Evolutionary conservation across 202 grass and related monocot species (phyloP).

Genomic region (Sporobolus alterniflorus): DNA sequence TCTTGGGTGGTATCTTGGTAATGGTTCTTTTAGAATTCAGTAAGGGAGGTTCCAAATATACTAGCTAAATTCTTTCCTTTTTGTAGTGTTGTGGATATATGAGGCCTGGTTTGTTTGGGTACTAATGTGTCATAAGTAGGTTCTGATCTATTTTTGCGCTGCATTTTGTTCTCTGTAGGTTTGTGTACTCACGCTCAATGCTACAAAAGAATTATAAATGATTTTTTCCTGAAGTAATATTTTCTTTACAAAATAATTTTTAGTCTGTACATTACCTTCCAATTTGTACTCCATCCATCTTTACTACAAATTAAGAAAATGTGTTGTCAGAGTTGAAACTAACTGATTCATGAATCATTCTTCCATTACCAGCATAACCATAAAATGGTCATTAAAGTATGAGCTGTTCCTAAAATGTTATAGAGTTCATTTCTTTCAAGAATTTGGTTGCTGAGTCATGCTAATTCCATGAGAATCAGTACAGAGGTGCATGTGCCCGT

Average conservation of each 20-base stretch:
- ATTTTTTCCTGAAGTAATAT: background rate
- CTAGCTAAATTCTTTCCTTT: background rate
- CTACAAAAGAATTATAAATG: background rate
- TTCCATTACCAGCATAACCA: background rate
- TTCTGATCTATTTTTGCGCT: background rate
- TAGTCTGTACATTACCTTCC: background rate
- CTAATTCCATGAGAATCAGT: background rate
- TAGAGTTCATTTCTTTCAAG: background rate
- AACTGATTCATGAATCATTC: no score
- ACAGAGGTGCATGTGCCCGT: background rate
- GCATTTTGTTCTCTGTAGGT: background rate
- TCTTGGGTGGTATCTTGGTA: background rate
- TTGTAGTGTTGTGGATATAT: background rate
- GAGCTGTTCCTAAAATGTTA: background rate
- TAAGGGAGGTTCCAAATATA: background rate
- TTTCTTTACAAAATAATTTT: background rate
- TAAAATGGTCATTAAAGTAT: background rate
- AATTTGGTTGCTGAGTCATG: background rate
- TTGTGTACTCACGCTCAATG: background rate
- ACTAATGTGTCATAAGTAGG: background rate
- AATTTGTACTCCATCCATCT: background rate
- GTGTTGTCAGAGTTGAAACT: no score
- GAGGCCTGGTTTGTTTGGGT: background rate
- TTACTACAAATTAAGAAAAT: background rate
- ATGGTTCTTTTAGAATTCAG: constrained; percentile 24